These are phyloP conservation scores for Pichia cabralensis DNA, from an alignment of 805 yeast species.

Conservation along the genomic window DNA sequence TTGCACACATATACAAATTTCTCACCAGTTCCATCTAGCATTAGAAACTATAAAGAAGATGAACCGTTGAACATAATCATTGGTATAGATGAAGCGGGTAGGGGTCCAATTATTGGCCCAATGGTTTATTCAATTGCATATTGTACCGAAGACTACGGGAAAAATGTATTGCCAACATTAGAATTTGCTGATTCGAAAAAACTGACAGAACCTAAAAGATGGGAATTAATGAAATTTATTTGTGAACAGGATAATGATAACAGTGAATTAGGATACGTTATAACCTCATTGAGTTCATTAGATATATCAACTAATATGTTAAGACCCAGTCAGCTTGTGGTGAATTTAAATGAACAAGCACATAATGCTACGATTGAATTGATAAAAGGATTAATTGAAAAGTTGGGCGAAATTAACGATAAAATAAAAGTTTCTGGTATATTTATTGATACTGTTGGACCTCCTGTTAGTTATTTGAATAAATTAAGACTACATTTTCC, in stretches of 20 bases:
- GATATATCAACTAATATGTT: conserved; percentile 90
- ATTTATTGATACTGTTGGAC: conserved; percentile 95
- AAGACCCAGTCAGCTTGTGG: conserved; percentile 37
- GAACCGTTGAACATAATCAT: conserved; percentile 27
- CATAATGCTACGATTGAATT: conserved; percentile 85
- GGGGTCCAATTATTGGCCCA: conserved; percentile 97
- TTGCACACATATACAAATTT: conserved; percentile 3
- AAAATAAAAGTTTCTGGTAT: conserved; percentile 63
- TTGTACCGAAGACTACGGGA: conserved; percentile 45
- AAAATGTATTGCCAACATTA: conserved; percentile 37
- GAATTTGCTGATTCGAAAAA: conserved; percentile 95
- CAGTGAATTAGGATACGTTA: conserved; percentile 74
- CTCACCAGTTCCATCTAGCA: conserved; percentile 1
- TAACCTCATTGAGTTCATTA: conserved; percentile 72
- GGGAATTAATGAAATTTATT: conserved; percentile 48
- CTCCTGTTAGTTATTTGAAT: conserved; percentile 74
- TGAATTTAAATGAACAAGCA: conserved; percentile 89
- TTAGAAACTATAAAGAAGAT: neutral
- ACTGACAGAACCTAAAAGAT: conserved; percentile 62
- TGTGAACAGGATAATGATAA: conserved; percentile 39
- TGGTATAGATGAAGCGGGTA: conserved; percentile 98
- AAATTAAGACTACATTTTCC: conserved; percentile 70
- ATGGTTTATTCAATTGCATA: conserved; percentile 94
- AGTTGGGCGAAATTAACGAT: conserved; percentile 7
- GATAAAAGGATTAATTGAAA: conserved; percentile 52